Percentiles rank a stretch among this genome's conserved stretches.
These are phyloP conservation scores for Phytopythium oedochilum DNA, from an alignment of 352 stramenopile genomes.

Conservation along the genomic window DNA sequence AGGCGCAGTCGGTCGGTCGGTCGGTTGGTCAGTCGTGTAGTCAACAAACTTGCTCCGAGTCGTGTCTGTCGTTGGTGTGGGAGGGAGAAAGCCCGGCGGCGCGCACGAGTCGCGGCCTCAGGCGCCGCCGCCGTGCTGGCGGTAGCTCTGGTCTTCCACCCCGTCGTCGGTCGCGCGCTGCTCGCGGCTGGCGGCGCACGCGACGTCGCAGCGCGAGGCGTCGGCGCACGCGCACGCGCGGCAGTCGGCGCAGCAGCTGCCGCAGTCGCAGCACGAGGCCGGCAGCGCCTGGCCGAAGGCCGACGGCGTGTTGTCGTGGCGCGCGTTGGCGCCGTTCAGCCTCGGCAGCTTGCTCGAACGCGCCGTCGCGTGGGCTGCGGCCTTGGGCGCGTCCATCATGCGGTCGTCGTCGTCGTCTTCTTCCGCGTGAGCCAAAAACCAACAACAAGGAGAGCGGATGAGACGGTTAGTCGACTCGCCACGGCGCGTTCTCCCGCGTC, in stretches of 20 bases:
- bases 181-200: constrained; percentile 6
- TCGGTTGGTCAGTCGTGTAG: too few relatives aligned
- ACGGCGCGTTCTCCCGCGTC: too few relatives aligned
- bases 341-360: neutral
- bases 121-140: constrained; percentile 20
- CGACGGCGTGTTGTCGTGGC: constrained; percentile 5
- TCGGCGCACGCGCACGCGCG: constrained; percentile 24
- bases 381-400: neutral
- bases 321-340: neutral
- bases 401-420: too few relatives aligned
- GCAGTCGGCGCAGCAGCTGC: constrained; percentile 3
- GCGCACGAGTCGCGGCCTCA: too few relatives aligned
- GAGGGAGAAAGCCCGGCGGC: too few relatives aligned
- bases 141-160: constrained; percentile 33
- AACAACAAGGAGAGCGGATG: too few relatives aligned
- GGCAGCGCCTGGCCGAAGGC: neutral
- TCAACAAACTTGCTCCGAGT: neutral
- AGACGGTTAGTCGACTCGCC: too few relatives aligned
- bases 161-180: neutral
- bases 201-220: constrained; percentile 10
- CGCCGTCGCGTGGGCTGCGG: neutral
- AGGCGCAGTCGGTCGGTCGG: too few relatives aligned
- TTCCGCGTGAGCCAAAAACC: too few relatives aligned
- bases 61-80: too few relatives aligned
- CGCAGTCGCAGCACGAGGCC: constrained; percentile 3